phyloP scores from a whole-genome alignment of 257 asterid genomes.

The Scutellaria galericulata region DNA sequence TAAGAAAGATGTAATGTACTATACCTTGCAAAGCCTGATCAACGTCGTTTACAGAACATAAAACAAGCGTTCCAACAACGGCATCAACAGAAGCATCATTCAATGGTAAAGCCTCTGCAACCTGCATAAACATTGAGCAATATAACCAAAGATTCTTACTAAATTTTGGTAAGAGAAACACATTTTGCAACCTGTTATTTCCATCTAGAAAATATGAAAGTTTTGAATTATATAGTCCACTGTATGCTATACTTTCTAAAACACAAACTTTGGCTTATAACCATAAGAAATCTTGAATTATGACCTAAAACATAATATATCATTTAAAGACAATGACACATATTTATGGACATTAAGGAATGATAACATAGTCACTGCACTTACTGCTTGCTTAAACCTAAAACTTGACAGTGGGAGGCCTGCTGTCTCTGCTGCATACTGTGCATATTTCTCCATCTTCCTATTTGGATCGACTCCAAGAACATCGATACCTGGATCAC shows the following conservation, averaged over 20 bases:
- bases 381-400: slow-evolving; percentile 71
- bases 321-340: slow-evolving; percentile 1
- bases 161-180: background rate
- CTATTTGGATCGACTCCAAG: slow-evolving; percentile 79
- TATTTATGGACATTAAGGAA: slow-evolving; percentile 1
- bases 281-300: background rate
- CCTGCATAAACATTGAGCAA: slow-evolving; percentile 50
- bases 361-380: slow-evolving; percentile 26
- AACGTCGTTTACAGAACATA: slow-evolving; percentile 88
- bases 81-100: slow-evolving; percentile 86
- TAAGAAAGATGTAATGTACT: background rate
- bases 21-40: slow-evolving; percentile 72
- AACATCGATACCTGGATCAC: slow-evolving; percentile 51
- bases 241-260: background rate
- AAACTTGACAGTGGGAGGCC: slow-evolving; percentile 68
- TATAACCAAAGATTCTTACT: background rate
- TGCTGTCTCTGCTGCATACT: slow-evolving; percentile 65
- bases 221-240: background rate
- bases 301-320: background rate
- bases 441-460: slow-evolving; percentile 87
- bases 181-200: background rate
- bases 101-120: slow-evolving; percentile 83
- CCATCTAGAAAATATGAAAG: background rate
- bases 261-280: background rate
- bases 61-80: slow-evolving; percentile 84